Percentiles rank a stretch among this genome's conserved stretches.
Evolutionary conservation across 192 early-diverging fungal species (phyloP).

Genomic region (Chytriomyces sp.): DNA sequence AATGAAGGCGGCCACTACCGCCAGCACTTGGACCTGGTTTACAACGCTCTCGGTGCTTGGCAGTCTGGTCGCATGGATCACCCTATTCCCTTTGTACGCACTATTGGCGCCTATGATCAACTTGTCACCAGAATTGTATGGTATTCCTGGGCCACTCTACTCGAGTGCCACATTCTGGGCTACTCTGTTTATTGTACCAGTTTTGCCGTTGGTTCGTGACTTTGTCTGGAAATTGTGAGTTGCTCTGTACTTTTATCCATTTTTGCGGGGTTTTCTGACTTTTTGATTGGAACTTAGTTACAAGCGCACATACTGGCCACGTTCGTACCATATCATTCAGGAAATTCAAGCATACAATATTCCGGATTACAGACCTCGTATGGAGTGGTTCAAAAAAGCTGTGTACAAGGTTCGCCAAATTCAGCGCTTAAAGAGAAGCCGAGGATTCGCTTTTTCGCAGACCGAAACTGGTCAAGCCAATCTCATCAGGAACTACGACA

Average conservation of each 20-base stretch:
- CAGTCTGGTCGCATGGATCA: conserved; percentile 82
- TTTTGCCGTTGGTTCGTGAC: conserved; percentile 84
- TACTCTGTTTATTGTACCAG: conserved; percentile 77
- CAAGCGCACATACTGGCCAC: conserved; percentile 84
- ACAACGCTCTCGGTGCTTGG: conserved; percentile 90
- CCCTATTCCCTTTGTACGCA: conserved; percentile 83
- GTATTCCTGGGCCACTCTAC: conserved; percentile 48
- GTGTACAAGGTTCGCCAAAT: conserved; percentile 90
- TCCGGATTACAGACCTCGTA: conserved; percentile 94
- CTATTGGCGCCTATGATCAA: conserved; percentile 69
- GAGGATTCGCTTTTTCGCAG: conserved; percentile 98
- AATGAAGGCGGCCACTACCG: conserved; percentile 68
- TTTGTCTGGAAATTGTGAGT: conserved; percentile 93
- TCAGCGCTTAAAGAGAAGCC: conserved; percentile 88
- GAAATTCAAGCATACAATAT: conserved; percentile 99
- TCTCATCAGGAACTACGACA: conserved; percentile 79
- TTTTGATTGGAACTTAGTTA: conserved; percentile 53
- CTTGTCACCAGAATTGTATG: conserved; percentile 56
- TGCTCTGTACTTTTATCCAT: conserved; percentile 33
- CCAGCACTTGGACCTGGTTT: conserved; percentile 64
- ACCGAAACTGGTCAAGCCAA: conserved; percentile 92
- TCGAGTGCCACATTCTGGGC: conserved; percentile 77
- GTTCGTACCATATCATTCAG: conserved; percentile 96
- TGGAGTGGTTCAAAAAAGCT: conserved; percentile 98
- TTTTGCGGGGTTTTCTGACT: not conserved